A percentile compares a stretch with the other conserved stretches of the same genome.
phyloP scores from a whole-genome alignment of 768 basidiomycete genomes.

The Nidula microcarpa region DNA sequence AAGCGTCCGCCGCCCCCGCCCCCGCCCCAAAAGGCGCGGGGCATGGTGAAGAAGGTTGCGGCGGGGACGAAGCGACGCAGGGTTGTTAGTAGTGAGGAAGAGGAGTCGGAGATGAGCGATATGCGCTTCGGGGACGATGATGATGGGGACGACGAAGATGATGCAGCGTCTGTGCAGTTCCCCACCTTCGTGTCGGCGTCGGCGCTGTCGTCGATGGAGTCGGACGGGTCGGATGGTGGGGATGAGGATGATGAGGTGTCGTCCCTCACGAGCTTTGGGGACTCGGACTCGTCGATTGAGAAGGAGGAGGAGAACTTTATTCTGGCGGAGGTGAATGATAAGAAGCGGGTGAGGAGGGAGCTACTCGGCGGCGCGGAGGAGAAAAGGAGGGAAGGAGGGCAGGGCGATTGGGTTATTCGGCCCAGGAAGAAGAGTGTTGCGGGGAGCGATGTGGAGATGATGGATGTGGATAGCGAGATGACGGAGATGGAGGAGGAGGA shows the following conservation, averaged over 20 bases:
- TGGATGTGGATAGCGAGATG: conserved; percentile 53
- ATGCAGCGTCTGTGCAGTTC: conserved; percentile 36
- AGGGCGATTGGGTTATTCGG: conserved; percentile 65
- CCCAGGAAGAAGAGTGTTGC: conserved; percentile 72
- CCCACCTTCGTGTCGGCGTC: conserved; percentile 72
- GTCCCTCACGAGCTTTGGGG: conserved; percentile 39
- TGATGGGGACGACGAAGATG: conserved; percentile 24
- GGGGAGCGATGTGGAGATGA: conserved; percentile 56
- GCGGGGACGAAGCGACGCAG: no score
- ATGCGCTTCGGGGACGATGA: neutral
- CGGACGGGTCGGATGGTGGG: conserved; percentile 35
- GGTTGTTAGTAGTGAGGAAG: no score
- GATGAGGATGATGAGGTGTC: conserved; percentile 49
- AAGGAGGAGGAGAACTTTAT: conserved; percentile 64
- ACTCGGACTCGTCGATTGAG: conserved; percentile 53
- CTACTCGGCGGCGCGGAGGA: conserved; percentile 48
- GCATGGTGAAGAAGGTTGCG: conserved; percentile 16
- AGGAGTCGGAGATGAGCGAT: no score
- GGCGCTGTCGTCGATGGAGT: conserved; percentile 38
- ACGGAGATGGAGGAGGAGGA: conserved; percentile 63
- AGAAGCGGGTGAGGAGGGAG: conserved; percentile 59
- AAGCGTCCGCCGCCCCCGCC: neutral
- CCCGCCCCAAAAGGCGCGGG: conserved; percentile 22
- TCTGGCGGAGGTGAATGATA: conserved; percentile 39
- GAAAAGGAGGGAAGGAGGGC: conserved; percentile 29